Percentiles rank a stretch among this genome's conserved stretches.
Evolutionary conservation across 2,329 filamentous ascomycete species (phyloP).

Genomic region (Thyridium curvatum): DNA sequence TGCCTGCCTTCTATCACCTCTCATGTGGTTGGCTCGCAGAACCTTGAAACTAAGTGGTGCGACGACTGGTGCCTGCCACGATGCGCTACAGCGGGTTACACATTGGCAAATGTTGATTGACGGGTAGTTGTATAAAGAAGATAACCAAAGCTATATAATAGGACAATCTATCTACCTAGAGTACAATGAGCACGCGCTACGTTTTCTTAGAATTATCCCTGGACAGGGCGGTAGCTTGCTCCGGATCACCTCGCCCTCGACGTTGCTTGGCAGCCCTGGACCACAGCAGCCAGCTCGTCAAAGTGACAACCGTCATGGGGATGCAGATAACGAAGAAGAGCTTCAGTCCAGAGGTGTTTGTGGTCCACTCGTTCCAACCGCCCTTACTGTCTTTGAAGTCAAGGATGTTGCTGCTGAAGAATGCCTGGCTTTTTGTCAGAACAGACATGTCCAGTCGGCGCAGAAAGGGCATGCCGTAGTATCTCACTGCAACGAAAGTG

Average conservation of each 20-base stretch:
- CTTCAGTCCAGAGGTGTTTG: slow-evolving; percentile 4
- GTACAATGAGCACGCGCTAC: slow-evolving; percentile 1
- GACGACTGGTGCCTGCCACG: too few relatives aligned
- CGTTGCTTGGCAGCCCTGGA: slow-evolving; percentile 5
- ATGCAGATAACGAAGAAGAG: slow-evolving; percentile 10
- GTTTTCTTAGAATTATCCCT: not conserved
- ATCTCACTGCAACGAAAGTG: slow-evolving; percentile 20
- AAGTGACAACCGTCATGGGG: slow-evolving; percentile 9
- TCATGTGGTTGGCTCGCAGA: too few relatives aligned
- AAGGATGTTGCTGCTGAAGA: slow-evolving; percentile 17
- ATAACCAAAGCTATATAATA: not conserved
- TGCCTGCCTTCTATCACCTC: too few relatives aligned
- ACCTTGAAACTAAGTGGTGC: too few relatives aligned
- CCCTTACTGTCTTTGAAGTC: slow-evolving; percentile 6
- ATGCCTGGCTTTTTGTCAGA: slow-evolving; percentile 14
- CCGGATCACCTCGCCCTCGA: not conserved
- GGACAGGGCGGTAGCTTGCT: too few relatives aligned
- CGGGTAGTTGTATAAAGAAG: slow-evolving; percentile 2
- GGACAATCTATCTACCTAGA: slow-evolving; percentile 3
- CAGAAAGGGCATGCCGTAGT: slow-evolving; percentile 1
- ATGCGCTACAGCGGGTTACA: too few relatives aligned
- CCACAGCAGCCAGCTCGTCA: slow-evolving; percentile 6
- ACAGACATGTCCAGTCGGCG: not conserved
- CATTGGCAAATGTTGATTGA: too few relatives aligned
- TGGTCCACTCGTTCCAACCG: slow-evolving; percentile 7